Evolutionary conservation across 2,329 filamentous ascomycete genomes (phyloP), one percentile per base, ranked within the genome.

Genomic region (Clarireedia monteithiana): DNA sequence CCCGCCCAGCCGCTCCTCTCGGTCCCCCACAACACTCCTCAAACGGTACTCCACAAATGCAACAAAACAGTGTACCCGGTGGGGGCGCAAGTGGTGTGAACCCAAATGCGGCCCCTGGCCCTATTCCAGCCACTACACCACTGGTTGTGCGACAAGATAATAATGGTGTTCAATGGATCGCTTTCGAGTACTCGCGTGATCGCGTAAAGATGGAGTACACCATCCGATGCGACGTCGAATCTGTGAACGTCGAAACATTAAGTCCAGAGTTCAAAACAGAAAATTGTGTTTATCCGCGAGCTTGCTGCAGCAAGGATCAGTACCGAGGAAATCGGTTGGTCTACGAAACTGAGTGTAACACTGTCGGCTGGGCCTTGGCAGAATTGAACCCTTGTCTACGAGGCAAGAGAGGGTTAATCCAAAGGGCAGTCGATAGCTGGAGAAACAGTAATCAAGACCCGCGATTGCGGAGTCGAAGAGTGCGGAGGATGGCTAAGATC

Each of bases 191-290:
- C 71, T 97, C 92, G 10, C 84, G 92, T 59, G 92, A 99, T 69
- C 82, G 92, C 47, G 91, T 97, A 63, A 99, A 99, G 82, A 96
- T 97, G 91, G 91, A 97, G 73, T 99, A 99, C 74, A 96, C 91
- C 1, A 99, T 99, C 66, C 86, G 94, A 52, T 97, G 94, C 70
- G 94, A 97, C 66, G 94, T 97, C 20, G 94, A 97, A 74, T 96
- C 91, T 0, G 91, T 99, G 60, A 91, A 91, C 68, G 91, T 92
- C 46, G 91, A 96, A 55, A 85, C 85, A 59, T 80, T 99, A 17
- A 82, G 83, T 46, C 77, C 83, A 61, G 92, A 97, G 62, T 97
- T 97, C 80, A 97, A 96, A 77, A 89, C 89, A 7, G 92, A 96
- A 71, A 99, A 99, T 74, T 97, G 94, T 70, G 94, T 99, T 14